These are phyloP conservation scores for Scheffersomyces quercinus DNA, from an alignment of 1,139 yeast genomes.

Conservation along the genomic window DNA sequence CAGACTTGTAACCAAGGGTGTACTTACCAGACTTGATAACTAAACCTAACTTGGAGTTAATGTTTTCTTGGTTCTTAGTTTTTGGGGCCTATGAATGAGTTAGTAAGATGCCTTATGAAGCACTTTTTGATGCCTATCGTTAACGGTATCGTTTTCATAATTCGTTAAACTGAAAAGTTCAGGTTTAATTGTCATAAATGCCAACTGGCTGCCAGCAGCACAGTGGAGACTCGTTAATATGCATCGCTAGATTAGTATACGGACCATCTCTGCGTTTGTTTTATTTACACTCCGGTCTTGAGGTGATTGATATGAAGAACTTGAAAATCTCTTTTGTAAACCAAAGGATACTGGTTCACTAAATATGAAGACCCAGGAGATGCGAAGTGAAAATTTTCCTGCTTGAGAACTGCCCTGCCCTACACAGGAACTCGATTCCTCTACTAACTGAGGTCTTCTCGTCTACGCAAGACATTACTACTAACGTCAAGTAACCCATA, in stretches of 20 bases:
- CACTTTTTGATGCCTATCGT: neutral
- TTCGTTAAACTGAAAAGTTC: neutral
- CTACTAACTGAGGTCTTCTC: neutral
- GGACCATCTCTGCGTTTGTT: conserved; percentile 93
- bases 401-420: neutral
- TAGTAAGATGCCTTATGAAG: conserved; percentile 22
- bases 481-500: too few species aligned
- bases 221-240: neutral
- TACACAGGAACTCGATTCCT: conserved; percentile 4
- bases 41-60: conserved; percentile 97
- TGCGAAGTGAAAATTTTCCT: too few species aligned
- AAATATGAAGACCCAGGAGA: too few species aligned
- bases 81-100: conserved; percentile 81
- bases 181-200: conserved; percentile 4
- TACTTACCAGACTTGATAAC: conserved; percentile 99
- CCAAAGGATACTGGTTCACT: too few species aligned
- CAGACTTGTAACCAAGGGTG: conserved; percentile 99
- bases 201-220: conserved; percentile 4
- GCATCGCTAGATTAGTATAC: conserved; percentile 41
- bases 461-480: too few species aligned
- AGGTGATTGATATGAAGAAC: conserved; percentile 14
- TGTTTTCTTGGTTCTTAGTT: conserved; percentile 85
- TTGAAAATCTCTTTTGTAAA: too few species aligned
- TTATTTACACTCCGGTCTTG: conserved; percentile 87
- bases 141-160: neutral